Percentiles rank a stretch among this genome's conserved stretches.
phyloP scores from a whole-genome alignment of 305 asterid genomes.

The Fraxinus baroniana region DNA sequence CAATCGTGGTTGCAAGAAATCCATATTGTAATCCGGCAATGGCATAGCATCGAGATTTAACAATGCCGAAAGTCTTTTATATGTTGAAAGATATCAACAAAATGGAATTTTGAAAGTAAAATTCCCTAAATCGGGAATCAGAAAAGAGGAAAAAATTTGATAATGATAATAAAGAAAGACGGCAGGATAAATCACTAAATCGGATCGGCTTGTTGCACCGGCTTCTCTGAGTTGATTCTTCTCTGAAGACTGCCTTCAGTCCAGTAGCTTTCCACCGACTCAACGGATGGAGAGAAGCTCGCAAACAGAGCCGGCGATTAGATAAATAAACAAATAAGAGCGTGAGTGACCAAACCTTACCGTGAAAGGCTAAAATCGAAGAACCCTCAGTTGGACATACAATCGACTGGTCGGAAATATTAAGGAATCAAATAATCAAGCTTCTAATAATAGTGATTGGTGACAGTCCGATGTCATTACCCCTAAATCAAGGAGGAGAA shows the following conservation, averaged over 20 bases:
- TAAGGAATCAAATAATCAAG: slow-evolving; percentile 3
- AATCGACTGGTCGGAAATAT: background rate
- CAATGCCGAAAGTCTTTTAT: slow-evolving; percentile 3
- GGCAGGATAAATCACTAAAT: background rate
- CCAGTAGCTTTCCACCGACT: background rate
- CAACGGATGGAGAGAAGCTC: background rate
- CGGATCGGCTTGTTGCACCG: background rate
- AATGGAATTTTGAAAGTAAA: slow-evolving; percentile 14
- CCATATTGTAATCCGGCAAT: slow-evolving; percentile 10
- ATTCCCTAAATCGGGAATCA: slow-evolving; percentile 13
- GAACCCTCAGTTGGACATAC: background rate
- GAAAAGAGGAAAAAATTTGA: background rate
- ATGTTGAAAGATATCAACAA: slow-evolving; percentile 7
- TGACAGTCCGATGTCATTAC: background rate
- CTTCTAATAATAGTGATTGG: background rate
- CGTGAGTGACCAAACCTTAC: slow-evolving; percentile 8
- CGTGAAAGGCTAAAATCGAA: background rate
- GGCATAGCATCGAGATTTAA: background rate
- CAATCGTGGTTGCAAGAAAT: slow-evolving; percentile 12
- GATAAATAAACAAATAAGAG: slow-evolving; percentile 2
- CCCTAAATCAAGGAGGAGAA: background rate
- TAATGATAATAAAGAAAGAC: background rate
- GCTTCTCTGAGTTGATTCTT: background rate
- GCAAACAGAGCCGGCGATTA: background rate
- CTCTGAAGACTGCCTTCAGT: background rate